Percentiles rank a stretch among this genome's conserved stretches.
Evolutionary conservation across 2,329 filamentous ascomycete species (phyloP).

Genomic region (Davidsoniella neocaledoniae): DNA sequence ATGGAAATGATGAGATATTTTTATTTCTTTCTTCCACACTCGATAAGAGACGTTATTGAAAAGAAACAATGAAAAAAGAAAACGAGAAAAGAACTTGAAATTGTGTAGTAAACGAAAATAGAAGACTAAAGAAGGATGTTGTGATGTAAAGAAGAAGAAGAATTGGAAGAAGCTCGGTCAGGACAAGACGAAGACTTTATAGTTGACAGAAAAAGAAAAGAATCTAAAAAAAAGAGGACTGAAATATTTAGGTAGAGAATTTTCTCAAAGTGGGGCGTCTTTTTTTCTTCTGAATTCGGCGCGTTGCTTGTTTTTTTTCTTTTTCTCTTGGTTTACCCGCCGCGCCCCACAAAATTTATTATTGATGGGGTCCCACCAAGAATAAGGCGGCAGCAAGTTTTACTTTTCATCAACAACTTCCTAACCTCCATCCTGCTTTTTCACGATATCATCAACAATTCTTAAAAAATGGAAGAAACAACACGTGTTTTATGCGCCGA

Average conservation of each 20-base stretch:
- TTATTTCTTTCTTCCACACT: neutral
- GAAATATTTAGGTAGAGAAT: neutral
- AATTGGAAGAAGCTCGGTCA: neutral
- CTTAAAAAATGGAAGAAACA: no score
- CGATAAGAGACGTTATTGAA: no score
- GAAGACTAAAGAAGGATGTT: neutral
- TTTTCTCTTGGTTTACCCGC: neutral
- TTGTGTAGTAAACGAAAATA: neutral
- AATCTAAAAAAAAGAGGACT: neutral
- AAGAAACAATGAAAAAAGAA: neutral
- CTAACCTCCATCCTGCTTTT: no score
- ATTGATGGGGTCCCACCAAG: no score
- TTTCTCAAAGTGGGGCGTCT: conserved; percentile 5
- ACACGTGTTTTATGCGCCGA: no score
- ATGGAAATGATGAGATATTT: neutral
- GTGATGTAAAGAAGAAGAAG: conserved; percentile 3
- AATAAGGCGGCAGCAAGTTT: no score
- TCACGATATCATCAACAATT: no score
- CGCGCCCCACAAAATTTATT: no score
- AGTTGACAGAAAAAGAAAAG: neutral
- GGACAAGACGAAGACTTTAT: neutral
- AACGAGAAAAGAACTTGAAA: neutral
- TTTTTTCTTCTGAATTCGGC: neutral
- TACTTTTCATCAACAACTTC: no score
- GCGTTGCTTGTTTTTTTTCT: neutral